phyloP scores from a whole-genome alignment of 73 alveolate genomes.

The Paramecium primaurelia region DNA sequence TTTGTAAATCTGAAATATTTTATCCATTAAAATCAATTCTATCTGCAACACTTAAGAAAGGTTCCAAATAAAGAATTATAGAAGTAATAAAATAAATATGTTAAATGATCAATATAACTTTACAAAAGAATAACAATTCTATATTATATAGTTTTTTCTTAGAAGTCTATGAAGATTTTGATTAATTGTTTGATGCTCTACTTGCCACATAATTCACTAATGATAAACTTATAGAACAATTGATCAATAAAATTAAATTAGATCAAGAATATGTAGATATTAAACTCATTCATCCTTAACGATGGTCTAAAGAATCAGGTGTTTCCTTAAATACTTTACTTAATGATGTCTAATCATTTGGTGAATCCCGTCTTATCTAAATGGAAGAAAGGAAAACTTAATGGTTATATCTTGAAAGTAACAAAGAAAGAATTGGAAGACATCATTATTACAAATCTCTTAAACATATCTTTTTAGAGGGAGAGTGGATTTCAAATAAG shows the following conservation, averaged over 20 bases:
- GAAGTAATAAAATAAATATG: not conserved
- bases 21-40: not conserved
- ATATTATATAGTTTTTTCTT: not conserved
- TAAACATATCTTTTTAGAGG: not conserved
- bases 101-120: not conserved
- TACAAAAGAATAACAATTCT: not conserved
- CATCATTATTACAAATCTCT: not conserved
- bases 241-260: not conserved
- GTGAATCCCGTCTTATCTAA: not conserved
- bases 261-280: not conserved
- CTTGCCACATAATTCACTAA: not conserved
- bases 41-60: not conserved
- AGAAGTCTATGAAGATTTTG: not conserved
- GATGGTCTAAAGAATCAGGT: not conserved
- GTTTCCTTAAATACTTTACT: not conserved
- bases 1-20: not conserved
- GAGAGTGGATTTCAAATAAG: not conserved
- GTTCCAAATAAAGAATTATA: not conserved
- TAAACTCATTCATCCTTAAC: not conserved
- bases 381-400: not conserved
- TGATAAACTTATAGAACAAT: not conserved
- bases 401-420: not conserved
- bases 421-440: constrained; percentile 7
- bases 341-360: not conserved
- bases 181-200: not conserved